Evolutionary conservation across 345 rosid species (phyloP).

Genomic region (Gossypium stocksii): DNA sequence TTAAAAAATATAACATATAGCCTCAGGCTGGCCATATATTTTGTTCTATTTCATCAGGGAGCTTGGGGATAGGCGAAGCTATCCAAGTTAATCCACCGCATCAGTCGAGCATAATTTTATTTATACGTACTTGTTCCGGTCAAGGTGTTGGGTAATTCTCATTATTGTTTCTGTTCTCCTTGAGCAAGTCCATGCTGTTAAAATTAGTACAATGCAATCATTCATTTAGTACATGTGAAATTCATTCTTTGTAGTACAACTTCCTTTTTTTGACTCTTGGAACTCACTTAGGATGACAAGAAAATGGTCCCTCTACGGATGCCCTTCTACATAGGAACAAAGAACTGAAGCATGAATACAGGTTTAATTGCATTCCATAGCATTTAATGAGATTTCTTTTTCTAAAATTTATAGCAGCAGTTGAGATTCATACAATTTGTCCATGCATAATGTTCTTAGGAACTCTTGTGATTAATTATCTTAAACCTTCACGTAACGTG

Average conservation of each 20-base stretch:
- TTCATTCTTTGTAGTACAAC: no score
- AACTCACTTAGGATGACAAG: neutral
- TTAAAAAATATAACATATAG: neutral
- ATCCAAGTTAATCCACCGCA: neutral
- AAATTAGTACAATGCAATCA: neutral
- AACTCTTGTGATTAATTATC: neutral
- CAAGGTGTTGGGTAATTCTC: neutral
- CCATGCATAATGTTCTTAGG: neutral
- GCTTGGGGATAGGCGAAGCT: neutral
- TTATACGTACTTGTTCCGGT: neutral
- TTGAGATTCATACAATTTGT: neutral
- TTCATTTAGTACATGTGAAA: neutral
- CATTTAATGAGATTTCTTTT: neutral
- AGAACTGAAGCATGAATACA: neutral
- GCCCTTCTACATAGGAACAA: neutral
- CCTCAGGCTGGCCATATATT: neutral
- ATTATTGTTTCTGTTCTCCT: neutral
- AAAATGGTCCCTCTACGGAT: neutral
- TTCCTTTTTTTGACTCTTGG: neutral
- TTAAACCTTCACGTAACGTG: neutral
- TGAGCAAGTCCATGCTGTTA: neutral
- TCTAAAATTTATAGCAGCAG: neutral
- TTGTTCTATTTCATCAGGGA: constrained; percentile 1
- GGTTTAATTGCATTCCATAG: neutral
- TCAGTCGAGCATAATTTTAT: neutral